Base-by-base conservation (phyloP, 1,284 basidiomycete genomes). In the Cryptococcus sp. region DNA sequence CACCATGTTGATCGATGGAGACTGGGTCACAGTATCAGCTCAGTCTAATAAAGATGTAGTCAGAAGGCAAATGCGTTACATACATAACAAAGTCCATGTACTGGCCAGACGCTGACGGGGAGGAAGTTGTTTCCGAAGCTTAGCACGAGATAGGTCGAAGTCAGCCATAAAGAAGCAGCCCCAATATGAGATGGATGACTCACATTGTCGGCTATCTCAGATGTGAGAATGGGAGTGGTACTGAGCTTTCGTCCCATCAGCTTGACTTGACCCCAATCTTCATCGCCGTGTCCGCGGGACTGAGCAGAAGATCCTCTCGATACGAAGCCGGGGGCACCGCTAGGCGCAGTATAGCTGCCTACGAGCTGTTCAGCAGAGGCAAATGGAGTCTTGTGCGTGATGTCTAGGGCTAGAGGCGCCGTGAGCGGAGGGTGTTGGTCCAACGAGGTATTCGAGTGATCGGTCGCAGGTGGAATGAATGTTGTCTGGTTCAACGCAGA, bases 1-100 rank as follows among this genome's bases (percentile, higher is more conserved):
- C 93, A 0, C 95, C 95, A 64, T 98, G 91, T 73, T 97, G 93
- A 69, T 99, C 95, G 17, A 96, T 81, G 11, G 91, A 94, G 78
- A 78, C 77, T 79, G n/a, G 41, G 8, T 13, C 29, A 29, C 5
- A 29, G 5, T 29, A 29, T 4, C 29, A 34, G n/a, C 11, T n/a
- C n/a, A 44, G 22, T 44, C 22, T 7, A 44, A 47, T 2, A 16
- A 29, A 41, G 44, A 13, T 53, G 59, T 60, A 34, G 52, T 43
- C 46, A 39, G 5, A 5, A 20, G 17, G n/a, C 13, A 6, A 26
- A 22, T 25, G 41, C 20, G 13, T 10, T 19, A 65, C 74, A 55
- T 50, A 79, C 97, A 98, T 1, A 97, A 78, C 3, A 98, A 81
- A 0, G 84, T 84, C 95, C 95, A 98, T n/a, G 82, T 80, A 6